These are phyloP conservation scores for Colletotrichum sublineola DNA, from an alignment of 2,329 filamentous ascomycete genomes.

Conservation along the genomic window DNA sequence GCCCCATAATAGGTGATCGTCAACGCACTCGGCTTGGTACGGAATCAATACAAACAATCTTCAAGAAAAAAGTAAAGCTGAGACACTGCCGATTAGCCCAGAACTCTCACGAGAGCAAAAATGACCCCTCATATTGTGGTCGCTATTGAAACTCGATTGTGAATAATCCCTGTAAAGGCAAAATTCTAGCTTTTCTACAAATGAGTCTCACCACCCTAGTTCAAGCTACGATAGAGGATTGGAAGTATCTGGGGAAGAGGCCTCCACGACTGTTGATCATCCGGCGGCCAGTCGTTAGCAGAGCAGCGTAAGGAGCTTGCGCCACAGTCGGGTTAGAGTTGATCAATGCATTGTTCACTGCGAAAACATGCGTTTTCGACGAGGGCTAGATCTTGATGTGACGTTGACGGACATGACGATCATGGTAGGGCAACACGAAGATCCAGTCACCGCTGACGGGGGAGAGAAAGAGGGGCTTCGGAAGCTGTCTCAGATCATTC, in stretches of 20 bases:
- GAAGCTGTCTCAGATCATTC: slow-evolving; percentile 19
- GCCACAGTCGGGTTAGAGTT: not conserved
- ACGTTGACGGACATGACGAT: slow-evolving; percentile 24
- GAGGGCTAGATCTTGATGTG: slow-evolving; percentile 11
- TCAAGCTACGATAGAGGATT: not conserved
- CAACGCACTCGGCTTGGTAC: not conserved
- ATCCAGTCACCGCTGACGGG: slow-evolving; percentile 7
- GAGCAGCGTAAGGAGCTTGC: not conserved
- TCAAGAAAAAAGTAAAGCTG: not conserved
- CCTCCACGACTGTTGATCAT: slow-evolving; percentile 20
- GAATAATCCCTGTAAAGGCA: not conserved
- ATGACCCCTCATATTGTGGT: not conserved
- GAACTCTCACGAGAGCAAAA: not conserved
- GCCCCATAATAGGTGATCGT: not conserved
- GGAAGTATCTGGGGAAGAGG: slow-evolving; percentile 9
- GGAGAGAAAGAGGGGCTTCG: not conserved
- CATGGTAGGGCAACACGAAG: slow-evolving; percentile 6
- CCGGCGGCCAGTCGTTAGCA: not conserved
- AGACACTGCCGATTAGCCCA: not conserved
- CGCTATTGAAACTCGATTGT: not conserved
- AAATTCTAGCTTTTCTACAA: not conserved
- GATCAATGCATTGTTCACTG: slow-evolving; percentile 12
- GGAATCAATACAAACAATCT: not conserved
- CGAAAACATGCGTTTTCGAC: slow-evolving; percentile 2
- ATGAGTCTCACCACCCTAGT: not conserved